Conservation (phyloP, 129 eudicot genomes). For the Tanacetum coccineum region DNA sequence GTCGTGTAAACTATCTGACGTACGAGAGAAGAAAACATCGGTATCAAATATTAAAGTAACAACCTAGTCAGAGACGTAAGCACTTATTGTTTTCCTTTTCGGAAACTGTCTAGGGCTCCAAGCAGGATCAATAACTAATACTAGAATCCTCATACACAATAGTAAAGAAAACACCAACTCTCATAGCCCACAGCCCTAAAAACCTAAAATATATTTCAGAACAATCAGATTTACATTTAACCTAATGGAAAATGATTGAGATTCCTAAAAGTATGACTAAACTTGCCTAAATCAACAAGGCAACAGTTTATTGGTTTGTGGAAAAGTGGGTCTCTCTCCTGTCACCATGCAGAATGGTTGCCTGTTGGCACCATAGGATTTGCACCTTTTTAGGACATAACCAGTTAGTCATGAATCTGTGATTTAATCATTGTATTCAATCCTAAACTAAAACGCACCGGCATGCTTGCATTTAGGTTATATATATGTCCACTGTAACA, state of each 20-base stretch:
- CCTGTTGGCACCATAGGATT: too few species aligned
- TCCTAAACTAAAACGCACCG: neutral
- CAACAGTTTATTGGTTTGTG: too few species aligned
- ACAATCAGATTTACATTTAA: conserved; percentile 4
- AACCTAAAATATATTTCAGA: conserved; percentile 2
- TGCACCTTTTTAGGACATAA: too few species aligned
- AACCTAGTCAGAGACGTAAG: neutral
- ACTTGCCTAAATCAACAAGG: too few species aligned
- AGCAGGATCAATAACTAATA: neutral
- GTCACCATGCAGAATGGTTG: too few species aligned
- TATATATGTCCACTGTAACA: too few species aligned
- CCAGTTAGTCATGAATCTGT: too few species aligned
- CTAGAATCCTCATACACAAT: conserved; percentile 9
- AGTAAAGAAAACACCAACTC: conserved; percentile 3
- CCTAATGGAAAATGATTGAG: too few species aligned
- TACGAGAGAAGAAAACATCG: neutral
- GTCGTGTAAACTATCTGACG: neutral
- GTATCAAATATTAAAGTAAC: conserved; percentile 12
- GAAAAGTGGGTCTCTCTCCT: too few species aligned
- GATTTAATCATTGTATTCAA: too few species aligned
- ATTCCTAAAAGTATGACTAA: too few species aligned
- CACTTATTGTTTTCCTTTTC: conserved; percentile 16
- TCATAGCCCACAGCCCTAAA: conserved; percentile 18
- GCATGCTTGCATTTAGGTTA: conserved; percentile 8
- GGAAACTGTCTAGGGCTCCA: neutral